Evolutionary conservation across 73 alveolate species (phyloP).

Genomic region (Paramecium pentaurelia): DNA sequence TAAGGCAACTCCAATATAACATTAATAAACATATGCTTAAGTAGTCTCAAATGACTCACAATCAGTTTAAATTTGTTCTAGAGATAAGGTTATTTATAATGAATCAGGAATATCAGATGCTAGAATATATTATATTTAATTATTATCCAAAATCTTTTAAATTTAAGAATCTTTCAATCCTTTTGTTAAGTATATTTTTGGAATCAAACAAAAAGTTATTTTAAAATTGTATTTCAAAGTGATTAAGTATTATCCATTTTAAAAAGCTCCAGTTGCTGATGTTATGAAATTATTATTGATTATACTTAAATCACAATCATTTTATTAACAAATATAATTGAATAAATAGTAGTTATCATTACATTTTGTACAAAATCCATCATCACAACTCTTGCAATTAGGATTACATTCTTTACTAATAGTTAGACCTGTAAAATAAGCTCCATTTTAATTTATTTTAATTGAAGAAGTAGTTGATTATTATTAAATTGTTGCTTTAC

Average conservation of each 20-base stretch:
- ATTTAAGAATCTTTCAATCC: not conserved
- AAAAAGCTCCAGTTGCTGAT: not conserved
- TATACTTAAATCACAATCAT: not conserved
- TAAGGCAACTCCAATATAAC: not conserved
- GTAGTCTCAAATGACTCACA: not conserved
- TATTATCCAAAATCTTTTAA: not conserved
- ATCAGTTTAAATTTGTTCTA: not conserved
- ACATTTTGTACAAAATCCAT: not conserved
- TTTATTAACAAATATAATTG: not conserved
- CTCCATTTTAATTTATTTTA: not conserved
- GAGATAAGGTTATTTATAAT: not conserved
- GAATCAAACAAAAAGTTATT: not conserved
- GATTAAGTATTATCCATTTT: not conserved
- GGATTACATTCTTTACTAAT: not conserved
- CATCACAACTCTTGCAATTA: not conserved
- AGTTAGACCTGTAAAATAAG: not conserved
- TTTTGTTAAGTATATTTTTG: not conserved
- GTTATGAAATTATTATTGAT: not conserved
- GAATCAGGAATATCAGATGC: not conserved
- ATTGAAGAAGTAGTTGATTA: not conserved
- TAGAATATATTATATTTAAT: not conserved
- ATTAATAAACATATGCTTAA: not conserved
- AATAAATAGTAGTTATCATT: not conserved
- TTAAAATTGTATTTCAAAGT: not conserved
- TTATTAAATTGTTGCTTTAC: not conserved